Base-by-base conservation (phyloP, 2,329 filamentous ascomycete species). In the Trichoderma afroharzianum region DNA sequence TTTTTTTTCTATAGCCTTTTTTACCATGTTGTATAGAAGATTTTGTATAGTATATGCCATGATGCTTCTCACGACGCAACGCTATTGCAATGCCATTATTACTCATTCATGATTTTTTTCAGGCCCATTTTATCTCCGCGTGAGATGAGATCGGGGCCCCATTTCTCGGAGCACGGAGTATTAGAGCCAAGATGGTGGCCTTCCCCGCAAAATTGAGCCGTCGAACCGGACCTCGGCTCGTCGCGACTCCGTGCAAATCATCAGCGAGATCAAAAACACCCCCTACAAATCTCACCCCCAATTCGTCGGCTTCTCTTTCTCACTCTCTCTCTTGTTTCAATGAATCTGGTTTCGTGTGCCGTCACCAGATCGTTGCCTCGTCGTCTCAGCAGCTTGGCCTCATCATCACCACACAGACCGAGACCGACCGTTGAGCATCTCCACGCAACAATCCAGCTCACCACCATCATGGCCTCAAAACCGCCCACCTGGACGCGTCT, bases 341-440 rank as follows among this genome's bases (percentile, higher is more conserved):
- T 74, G 73, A 43, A 43, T 59, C 63, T 59, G 39, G 43, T 50
- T 28, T 57, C 72, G 57, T 68, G 39, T 39, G 55, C 47, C 33
- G 43, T 58, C 12, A 33, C 30, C 63, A 68, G 73, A 67, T 70
- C 53, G 36, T 24, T 63, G 28, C 68, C 64, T 32, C 68, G 57
- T 47, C 64, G 63, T 39, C 32, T 28, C 26, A 43, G 59, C 68
- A 61, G 43, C 55, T 43, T 62, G 50, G 57, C 58, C 3, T 33
- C 66, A 28, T 47, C 39, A 9, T n/a, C 39, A 32, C 26, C 33
- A n/a, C 32, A 57, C 26, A 61, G 47, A 36, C 70, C 50, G 32
- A 14, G 47, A 36, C 71, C 50, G 28, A 15, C 12, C 57, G 9
- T 26, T 39, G 63, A 68, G 53, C 55, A 11, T 33, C 12, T 36